Conservation (phyloP, 345 rosid species). For the Citrus australasica region DNA sequence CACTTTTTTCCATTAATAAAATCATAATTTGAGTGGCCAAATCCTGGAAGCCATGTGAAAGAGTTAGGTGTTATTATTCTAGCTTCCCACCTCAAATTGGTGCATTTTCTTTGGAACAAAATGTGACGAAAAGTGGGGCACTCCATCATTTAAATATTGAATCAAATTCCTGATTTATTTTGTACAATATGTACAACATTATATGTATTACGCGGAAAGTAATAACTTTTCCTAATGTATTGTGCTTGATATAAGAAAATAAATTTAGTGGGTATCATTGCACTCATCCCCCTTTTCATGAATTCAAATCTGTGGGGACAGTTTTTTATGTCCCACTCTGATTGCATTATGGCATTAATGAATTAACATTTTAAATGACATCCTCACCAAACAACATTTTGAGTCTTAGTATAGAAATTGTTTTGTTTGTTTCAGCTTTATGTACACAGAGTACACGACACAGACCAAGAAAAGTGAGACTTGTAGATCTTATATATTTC, state of each 20-base stretch:
- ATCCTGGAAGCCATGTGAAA: conserved; percentile 27
- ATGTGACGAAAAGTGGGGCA: conserved; percentile 10
- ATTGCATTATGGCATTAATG: conserved; percentile 20
- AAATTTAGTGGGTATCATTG: conserved; percentile 25
- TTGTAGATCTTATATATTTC: background rate
- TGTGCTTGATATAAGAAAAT: background rate
- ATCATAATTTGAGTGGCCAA: conserved; percentile 7
- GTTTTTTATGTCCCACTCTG: conserved; percentile 12
- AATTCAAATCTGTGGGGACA: conserved; percentile 14
- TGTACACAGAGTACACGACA: conserved; percentile 10
- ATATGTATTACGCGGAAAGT: background rate
- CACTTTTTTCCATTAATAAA: background rate
- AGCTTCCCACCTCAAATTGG: conserved; percentile 10
- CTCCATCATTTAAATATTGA: conserved; percentile 1
- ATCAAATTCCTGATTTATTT: conserved; percentile 15
- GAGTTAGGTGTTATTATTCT: conserved; percentile 5
- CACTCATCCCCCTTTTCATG: conserved; percentile 27
- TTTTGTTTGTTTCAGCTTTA: conserved; percentile 17
- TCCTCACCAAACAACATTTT: conserved; percentile 28
- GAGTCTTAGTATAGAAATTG: conserved; percentile 15
- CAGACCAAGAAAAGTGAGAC: conserved; percentile 11
- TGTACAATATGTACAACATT: conserved; percentile 11
- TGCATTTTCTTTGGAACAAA: conserved; percentile 18
- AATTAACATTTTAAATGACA: background rate
- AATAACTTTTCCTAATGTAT: background rate